Evolutionary conservation across 805 yeast genomes (phyloP).

Genomic region (Komagataella ulmi): DNA sequence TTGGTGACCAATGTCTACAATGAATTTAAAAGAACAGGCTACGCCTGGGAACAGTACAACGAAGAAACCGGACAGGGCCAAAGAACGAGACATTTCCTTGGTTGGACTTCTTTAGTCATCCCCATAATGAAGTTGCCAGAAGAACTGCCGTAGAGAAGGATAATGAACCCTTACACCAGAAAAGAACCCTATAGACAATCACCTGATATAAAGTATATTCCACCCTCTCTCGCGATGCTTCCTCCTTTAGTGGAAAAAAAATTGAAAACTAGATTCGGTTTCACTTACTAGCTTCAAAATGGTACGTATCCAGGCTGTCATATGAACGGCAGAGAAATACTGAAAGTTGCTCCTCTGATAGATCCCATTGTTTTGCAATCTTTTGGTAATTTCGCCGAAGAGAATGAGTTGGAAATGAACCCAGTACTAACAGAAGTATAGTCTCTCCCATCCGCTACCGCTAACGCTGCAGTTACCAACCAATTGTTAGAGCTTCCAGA

Average conservation of each 20-base stretch:
- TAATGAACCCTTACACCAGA: not conserved
- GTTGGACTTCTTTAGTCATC: slow-evolving; percentile 84
- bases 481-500: not conserved
- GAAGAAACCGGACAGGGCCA: slow-evolving; percentile 60
- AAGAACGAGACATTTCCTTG: slow-evolving; percentile 83
- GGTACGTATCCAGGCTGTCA: not conserved
- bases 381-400: not conserved
- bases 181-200: not conserved
- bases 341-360: not conserved
- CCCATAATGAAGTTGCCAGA: slow-evolving; percentile 79
- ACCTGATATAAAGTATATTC: not conserved
- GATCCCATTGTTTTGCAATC: not conserved
- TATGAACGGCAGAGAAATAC: not conserved
- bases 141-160: slow-evolving; percentile 3
- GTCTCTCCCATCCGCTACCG: not conserved
- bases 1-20: slow-evolving; percentile 53
- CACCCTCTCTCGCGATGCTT: not conserved
- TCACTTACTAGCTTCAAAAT: not conserved
- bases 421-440: not conserved
- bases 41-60: slow-evolving; percentile 85
- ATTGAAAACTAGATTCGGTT: slow-evolving; percentile 2
- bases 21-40: slow-evolving; percentile 69
- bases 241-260: slow-evolving; percentile 1
- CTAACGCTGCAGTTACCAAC: not conserved
- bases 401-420: not conserved